Evolutionary conservation across 2,329 filamentous ascomycete genomes (phyloP).

Genomic region (Claviceps sp.): DNA sequence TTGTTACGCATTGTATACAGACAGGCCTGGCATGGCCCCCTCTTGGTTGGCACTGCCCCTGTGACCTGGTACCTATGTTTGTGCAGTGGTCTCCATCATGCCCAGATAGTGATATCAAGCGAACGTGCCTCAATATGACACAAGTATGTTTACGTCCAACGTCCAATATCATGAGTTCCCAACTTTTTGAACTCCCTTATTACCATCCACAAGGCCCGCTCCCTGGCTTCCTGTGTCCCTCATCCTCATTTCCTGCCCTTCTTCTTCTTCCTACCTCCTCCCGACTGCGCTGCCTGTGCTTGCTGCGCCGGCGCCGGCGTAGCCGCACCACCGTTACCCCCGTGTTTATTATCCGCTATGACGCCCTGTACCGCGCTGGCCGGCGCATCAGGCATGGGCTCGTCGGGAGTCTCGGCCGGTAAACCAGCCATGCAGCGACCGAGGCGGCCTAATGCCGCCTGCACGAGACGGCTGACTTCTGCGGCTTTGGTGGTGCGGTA

Average conservation of each 20-base stretch:
- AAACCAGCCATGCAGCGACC: constrained; percentile 55
- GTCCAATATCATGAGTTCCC: background rate
- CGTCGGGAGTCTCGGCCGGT: constrained; percentile 26
- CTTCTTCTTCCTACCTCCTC: constrained; percentile 52
- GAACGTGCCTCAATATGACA: background rate
- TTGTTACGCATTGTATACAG: background rate
- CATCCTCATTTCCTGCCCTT: constrained; percentile 48
- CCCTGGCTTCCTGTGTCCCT: background rate
- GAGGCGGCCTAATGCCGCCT: constrained; percentile 56
- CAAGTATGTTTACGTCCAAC: background rate
- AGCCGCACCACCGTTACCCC: constrained; percentile 12
- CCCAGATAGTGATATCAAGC: background rate
- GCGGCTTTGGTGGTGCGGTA: constrained; percentile 85
- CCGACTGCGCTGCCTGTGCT: constrained; percentile 13
- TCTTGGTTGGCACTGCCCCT: background rate
- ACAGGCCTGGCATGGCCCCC: background rate
- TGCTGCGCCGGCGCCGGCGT: constrained; percentile 12
- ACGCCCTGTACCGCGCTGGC: constrained; percentile 3
- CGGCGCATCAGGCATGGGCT: constrained; percentile 27
- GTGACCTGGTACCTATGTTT: background rate
- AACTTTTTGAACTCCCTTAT: too few species aligned
- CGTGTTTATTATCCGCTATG: constrained; percentile 18
- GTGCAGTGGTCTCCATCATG: background rate
- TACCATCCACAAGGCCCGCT: background rate
- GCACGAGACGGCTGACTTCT: constrained; percentile 72